These are phyloP conservation scores for Flueggea neowawraea DNA, from an alignment of 441 rosid genomes.

Conservation along the genomic window DNA sequence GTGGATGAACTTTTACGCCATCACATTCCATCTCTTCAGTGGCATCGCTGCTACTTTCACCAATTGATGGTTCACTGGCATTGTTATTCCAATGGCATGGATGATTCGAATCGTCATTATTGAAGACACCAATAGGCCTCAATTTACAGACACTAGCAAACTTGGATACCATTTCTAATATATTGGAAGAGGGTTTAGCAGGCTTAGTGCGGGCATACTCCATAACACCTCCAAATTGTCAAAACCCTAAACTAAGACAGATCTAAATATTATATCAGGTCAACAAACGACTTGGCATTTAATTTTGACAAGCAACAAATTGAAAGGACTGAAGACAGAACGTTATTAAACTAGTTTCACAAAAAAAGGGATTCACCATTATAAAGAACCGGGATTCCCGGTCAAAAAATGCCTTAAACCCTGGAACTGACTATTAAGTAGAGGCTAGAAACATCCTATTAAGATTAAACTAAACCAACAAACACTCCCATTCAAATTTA, in stretches of 20 bases:
- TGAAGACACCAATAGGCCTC: constrained; percentile 57
- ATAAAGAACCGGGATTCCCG: too few relatives aligned
- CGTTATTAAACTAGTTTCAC: too few relatives aligned
- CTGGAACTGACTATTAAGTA: too few relatives aligned
- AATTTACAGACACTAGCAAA: constrained; percentile 54
- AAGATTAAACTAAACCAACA: too few relatives aligned
- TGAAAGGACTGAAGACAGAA: too few relatives aligned
- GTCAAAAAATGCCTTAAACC: too few relatives aligned
- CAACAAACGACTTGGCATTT: too few relatives aligned
- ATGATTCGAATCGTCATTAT: constrained; percentile 27
- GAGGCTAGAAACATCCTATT: too few relatives aligned
- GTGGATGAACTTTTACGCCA: constrained; percentile 26
- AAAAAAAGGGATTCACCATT: too few relatives aligned
- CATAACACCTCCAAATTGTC: constrained; percentile 22
- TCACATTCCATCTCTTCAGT: constrained; percentile 22
- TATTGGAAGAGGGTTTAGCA: constrained; percentile 37
- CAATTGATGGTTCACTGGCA: constrained; percentile 6
- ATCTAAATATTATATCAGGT: not conserved
- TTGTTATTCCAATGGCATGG: constrained; percentile 2
- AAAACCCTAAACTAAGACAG: constrained; percentile 19
- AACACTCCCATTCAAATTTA: too few relatives aligned
- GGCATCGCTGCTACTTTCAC: constrained; percentile 29
- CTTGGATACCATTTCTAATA: constrained; percentile 47
- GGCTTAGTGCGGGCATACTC: constrained; percentile 35
- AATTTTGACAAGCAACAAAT: too few relatives aligned